Conservation (phyloP, 345 rosid genomes). For the Garcia nutans region DNA sequence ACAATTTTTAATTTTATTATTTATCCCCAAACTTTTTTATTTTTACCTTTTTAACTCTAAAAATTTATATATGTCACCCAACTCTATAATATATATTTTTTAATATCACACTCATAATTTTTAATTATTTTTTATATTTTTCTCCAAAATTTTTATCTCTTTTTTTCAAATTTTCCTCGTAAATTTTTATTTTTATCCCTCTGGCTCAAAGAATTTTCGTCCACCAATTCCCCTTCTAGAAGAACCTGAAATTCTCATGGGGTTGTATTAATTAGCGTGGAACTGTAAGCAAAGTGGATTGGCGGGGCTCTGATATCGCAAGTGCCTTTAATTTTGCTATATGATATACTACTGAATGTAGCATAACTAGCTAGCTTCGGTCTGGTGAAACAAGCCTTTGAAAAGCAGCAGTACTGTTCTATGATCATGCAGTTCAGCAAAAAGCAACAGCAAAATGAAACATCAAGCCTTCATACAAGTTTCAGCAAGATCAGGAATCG, state of each 20-base stretch:
- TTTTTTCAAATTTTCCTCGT: no score
- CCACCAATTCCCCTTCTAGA: slow-evolving; percentile 73
- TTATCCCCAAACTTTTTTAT: no score
- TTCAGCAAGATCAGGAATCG: neutral
- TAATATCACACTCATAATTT: no score
- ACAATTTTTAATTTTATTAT: no score
- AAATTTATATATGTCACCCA: no score
- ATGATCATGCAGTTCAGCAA: slow-evolving; percentile 77
- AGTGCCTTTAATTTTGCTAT: slow-evolving; percentile 79
- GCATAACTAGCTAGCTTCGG: slow-evolving; percentile 70
- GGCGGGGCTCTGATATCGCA: slow-evolving; percentile 78
- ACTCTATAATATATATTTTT: no score
- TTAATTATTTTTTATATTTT: no score
- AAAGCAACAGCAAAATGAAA: no score
- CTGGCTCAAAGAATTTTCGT: slow-evolving; percentile 30
- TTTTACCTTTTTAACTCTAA: no score
- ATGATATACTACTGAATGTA: slow-evolving; percentile 43
- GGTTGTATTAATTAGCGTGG: slow-evolving; percentile 76
- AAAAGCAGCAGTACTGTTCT: slow-evolving; percentile 80
- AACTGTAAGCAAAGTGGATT: slow-evolving; percentile 60
- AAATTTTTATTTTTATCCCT: no score
- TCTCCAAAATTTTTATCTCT: no score
- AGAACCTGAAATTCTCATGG: slow-evolving; percentile 86
- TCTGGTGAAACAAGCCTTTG: slow-evolving; percentile 70
- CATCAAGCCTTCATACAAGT: no score